These are phyloP conservation scores for Hypoxylon sp. DNA, from an alignment of 2,329 filamentous ascomycete species.

Conservation along the genomic window DNA sequence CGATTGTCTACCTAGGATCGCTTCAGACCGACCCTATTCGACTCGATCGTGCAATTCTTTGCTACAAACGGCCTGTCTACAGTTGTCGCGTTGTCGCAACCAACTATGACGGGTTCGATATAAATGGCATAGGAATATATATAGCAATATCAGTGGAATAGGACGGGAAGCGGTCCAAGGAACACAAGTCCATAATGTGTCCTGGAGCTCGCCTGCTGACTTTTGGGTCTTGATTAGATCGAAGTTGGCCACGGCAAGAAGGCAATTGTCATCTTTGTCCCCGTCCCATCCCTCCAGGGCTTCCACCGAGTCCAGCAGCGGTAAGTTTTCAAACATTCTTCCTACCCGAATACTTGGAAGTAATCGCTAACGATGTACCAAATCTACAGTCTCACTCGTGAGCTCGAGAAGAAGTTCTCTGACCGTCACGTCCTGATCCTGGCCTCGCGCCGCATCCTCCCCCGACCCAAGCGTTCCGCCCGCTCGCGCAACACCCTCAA, in stretches of 20 bases:
- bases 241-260: conserved; percentile 99
- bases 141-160: conserved; percentile 67
- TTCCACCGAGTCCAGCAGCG: conserved; percentile 99
- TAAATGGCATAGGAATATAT: conserved; percentile 44
- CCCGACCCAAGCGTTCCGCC: conserved; percentile 98
- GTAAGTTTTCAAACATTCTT: conserved; percentile 70
- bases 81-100: conserved; percentile 36
- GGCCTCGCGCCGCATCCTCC: conserved; percentile 97
- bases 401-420: conserved; percentile 99
- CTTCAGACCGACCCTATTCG: conserved; percentile 49
- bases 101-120: conserved; percentile 37
- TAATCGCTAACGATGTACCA: conserved; percentile 46
- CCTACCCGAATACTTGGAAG: background rate
- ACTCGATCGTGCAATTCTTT: conserved; percentile 45
- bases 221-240: conserved; percentile 83
- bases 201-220: conserved; percentile 84
- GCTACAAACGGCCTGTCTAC: conserved; percentile 44
- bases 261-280: conserved; percentile 99
- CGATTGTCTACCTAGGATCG: conserved; percentile 46
- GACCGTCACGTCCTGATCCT: conserved; percentile 99
- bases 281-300: conserved; percentile 96
- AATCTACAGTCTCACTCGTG: conserved; percentile 87
- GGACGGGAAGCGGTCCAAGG: conserved; percentile 84
- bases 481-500: conserved; percentile 96
- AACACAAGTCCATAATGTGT: conserved; percentile 61